phyloP scores from a whole-genome alignment of 1,284 basidiomycete genomes.

The Abortiporus biennis region DNA sequence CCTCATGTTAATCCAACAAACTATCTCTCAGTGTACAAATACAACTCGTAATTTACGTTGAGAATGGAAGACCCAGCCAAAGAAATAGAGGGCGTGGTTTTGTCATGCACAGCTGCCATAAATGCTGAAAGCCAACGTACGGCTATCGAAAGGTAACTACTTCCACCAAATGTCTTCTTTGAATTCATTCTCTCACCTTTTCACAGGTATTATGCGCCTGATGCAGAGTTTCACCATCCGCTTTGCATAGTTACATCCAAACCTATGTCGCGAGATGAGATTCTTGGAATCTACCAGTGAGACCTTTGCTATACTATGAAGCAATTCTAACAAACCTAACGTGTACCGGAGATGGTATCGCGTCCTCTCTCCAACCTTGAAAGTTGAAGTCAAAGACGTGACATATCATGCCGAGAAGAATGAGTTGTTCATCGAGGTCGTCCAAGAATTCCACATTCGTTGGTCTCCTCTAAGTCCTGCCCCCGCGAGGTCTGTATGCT shows the following conservation, averaged over 20 bases:
- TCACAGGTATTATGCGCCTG: constrained; percentile 37
- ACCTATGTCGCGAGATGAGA: constrained; percentile 38
- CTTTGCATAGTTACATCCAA: constrained; percentile 39
- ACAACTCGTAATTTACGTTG: too few species aligned
- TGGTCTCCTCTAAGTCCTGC: constrained; percentile 39
- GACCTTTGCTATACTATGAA: too few species aligned
- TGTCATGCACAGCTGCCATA: constrained; percentile 34
- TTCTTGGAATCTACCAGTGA: constrained; percentile 51
- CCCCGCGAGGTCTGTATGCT: constrained; percentile 35
- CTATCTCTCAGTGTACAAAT: too few species aligned
- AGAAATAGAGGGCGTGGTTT: constrained; percentile 41
- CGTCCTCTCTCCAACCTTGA: constrained; percentile 44
- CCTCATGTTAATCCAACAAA: too few species aligned
- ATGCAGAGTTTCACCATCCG: constrained; percentile 51
- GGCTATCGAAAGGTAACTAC: constrained; percentile 30
- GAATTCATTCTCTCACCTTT: neutral
- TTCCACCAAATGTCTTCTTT: neutral
- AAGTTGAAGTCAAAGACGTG: constrained; percentile 34
- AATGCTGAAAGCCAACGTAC: constrained; percentile 45
- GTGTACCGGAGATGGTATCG: constrained; percentile 47
- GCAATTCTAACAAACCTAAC: too few species aligned
- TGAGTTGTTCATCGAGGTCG: constrained; percentile 38
- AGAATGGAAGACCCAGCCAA: constrained; percentile 51
- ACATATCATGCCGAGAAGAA: constrained; percentile 37
- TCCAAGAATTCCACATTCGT: constrained; percentile 48